Base-by-base conservation (phyloP, 202 grass and related monocot genomes). In the Digitaria exilis region DNA sequence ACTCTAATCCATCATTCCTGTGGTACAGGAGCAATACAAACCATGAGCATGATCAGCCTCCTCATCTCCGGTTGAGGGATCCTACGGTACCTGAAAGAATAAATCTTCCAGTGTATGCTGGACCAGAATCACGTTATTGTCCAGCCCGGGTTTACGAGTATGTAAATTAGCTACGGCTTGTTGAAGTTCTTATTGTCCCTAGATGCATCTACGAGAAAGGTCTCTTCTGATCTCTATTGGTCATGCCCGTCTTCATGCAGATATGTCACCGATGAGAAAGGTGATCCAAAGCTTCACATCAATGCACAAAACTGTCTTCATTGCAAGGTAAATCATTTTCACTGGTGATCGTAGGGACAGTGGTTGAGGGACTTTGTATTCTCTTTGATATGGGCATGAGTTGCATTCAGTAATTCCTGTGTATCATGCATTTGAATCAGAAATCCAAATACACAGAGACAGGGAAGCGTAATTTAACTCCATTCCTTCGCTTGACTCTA, bases 141-240 rank as follows among this genome's bases (percentile, higher is more conserved):
- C 96, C 96, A 68, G 96, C 96, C 55, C 87, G 96, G 52, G 96
- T 98, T 66, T 98, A 98, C 12, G 96, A 98, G 96, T 95, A 98
- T 60, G 96, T 70, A 37, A 65, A 76, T 65, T 87, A 50, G 5
- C 11, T 19, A 16, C 42, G 37, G 24, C 15, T 49, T 9, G 18
- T 56, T 80, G 46, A 86, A 22, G 46, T 83, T 35, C 22, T 43
- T 7, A 31, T 61, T 2, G 35, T 48, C 21, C 11, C 19, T 84
- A 49, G 2, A 13, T 31, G 8, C 65, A 35, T 19, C 28, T 34
- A 4, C 41, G n/a, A 22, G 74, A 81, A 69, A 32, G 67, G 14
- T 69, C 18, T 22, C 10, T 56, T 34, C 51, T 37, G 21, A 43
- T 74, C n/a, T 13, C 50, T 77, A 28, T 17, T 80, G 32, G 48